Evolutionary conservation across 2,329 filamentous ascomycete species (phyloP), one percentile per base, ranked within the genome.

Genomic region (Exophiala oligosperma): DNA sequence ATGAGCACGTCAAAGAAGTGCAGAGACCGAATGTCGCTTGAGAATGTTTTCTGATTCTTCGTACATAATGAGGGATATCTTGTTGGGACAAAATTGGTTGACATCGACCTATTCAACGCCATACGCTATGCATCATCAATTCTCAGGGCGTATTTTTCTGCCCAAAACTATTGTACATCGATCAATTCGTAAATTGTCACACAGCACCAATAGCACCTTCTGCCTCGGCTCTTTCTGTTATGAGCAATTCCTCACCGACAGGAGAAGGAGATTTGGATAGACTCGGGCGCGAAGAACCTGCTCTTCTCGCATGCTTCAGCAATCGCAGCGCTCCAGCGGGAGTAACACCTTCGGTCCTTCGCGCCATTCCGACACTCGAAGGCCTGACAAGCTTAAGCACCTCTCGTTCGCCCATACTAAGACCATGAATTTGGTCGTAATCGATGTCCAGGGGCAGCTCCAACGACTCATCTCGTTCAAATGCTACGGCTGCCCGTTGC

Each of bases 341-440:
- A 11, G 77, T 80, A 21, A 82, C 81, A 2, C 93, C 93, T 73
- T 99, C 94, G 9, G 97, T 84, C 12, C 94, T 79, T 49, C 91
- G 81, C 32, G 93, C 93, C 81, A 97, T 94, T 0, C 91, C 93
- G 23, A 99, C 79, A 60, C 85, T 95, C 74, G 95, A 91, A 0
- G 94, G 94, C 52, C 84, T 79, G 1, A 91, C 89, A 2, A 79
- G 77, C 58, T 83, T 81, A 37, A 99, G 78, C 3, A 88, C 81
- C 28, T 84, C 80, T 73, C 84, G 87, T 77, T 97, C 94, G 58
- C 91, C 92, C 38, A 85, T 82, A 56, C 90, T 92, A 52, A 99
- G 77, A 0, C 92, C 92, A 35, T 82, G 78, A 0, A 99, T 81
- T 11, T 73, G 68, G 44, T 84, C 80, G 68, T 97, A 99, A 67